Base-by-base conservation (phyloP, 1,284 basidiomycete species). In the Tremellales sp. region DNA sequence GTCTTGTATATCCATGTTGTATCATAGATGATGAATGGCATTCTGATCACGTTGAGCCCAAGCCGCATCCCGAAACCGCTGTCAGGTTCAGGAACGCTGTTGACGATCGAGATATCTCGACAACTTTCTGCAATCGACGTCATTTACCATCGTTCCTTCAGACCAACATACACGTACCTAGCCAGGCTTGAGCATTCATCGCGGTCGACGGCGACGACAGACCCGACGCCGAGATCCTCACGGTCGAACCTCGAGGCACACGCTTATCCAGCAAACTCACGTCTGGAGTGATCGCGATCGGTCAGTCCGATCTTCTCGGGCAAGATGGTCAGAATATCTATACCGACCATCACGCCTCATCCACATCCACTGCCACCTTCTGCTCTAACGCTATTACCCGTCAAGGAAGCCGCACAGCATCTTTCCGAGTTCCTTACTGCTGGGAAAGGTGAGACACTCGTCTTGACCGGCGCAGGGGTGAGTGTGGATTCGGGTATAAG, bases 401-500 rank as follows among this genome's bases (percentile, higher is more conserved):
- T 78, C 4, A 67, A 75, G 15, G 79, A 79, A 43, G 87, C 87
- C 3, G 75, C 84, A 24, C 76, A 84, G 19, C 80, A 83, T 48
- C 79, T 92, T 31, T 75, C 81, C 3, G 65, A 75, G 2, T 92
- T 92, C 61, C 72, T 94, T 11, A 70, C 76, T 0, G 74, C 77
- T 2, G 87, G 87, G 35, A 84, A 83, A 70, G 82, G 73, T 1
- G 68, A 69, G 51, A 77, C 83, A 25, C 75, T 84, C 0, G 75
- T 92, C 4, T 68, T 97, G 45, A 93, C 89, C 0, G 91, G 91
- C 0, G 91, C 91, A 0, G 91, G 92, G 3, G 86, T 94, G 51
- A 89, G 86, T 65, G 91, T 94, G 19, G 91, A 96, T 68, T 88
- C 85, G 17, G 91, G 91, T 24, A 92, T 96, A 52, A 78, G 89